phyloP scores from a whole-genome alignment of 1,139 yeast genomes.

The Trichomonascaceae sp. region DNA sequence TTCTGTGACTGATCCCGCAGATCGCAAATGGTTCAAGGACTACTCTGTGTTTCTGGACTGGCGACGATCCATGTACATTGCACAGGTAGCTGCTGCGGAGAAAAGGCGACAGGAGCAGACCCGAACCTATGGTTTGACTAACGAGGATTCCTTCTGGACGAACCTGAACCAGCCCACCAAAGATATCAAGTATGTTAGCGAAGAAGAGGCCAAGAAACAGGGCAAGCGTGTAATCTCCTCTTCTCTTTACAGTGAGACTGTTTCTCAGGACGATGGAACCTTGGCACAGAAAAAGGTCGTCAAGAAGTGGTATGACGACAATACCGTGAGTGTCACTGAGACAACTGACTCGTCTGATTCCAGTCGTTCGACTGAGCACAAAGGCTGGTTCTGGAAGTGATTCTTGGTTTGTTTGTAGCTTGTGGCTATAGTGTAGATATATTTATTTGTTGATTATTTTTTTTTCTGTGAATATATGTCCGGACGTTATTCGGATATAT shows the following conservation, averaged over 20 bases:
- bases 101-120: constrained; percentile 11
- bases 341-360: constrained; percentile 8
- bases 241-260: constrained; percentile 33
- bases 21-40: constrained; percentile 37
- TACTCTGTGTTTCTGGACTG: constrained; percentile 56
- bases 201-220: constrained; percentile 15
- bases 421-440: too few relatives aligned
- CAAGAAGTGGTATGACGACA: constrained; percentile 51
- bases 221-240: constrained; percentile 37
- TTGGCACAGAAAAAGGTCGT: constrained; percentile 40
- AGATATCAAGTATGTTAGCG: constrained; percentile 10
- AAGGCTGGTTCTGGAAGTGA: constrained; percentile 23
- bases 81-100: constrained; percentile 24
- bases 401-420: too few relatives aligned
- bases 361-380: constrained; percentile 3
- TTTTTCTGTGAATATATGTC: too few relatives aligned
- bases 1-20: constrained; percentile 4
- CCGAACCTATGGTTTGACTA: neutral
- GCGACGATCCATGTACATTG: constrained; percentile 43
- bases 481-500: too few relatives aligned
- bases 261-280: constrained; percentile 37
- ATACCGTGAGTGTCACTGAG: constrained; percentile 34
- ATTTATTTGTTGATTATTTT: too few relatives aligned
- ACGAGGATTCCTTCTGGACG: neutral
- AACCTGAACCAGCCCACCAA: neutral